These are phyloP conservation scores for Umbilicus rupestris DNA, from an alignment of 164 flowering plant species.

Conservation along the genomic window DNA sequence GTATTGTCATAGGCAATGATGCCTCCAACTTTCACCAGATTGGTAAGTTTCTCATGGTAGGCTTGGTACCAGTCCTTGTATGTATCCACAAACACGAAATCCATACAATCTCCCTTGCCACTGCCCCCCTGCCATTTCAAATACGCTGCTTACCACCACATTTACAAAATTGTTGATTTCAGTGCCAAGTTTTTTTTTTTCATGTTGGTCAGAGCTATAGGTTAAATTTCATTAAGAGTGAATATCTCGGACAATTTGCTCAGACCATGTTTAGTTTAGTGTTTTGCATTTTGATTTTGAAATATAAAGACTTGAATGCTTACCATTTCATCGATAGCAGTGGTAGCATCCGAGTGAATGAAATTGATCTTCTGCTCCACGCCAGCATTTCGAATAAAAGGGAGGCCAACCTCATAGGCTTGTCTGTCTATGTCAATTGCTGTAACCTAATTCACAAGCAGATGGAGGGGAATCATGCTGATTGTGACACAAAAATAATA, in stretches of 20 bases:
- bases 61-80: slow-evolving; percentile 24
- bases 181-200: not conserved
- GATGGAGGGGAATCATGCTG: not conserved
- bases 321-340: slow-evolving; percentile 23
- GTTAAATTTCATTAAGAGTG: not conserved
- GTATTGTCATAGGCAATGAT: slow-evolving; percentile 4
- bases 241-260: not conserved
- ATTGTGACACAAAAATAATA: not conserved
- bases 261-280: too few relatives aligned
- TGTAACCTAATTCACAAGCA: slow-evolving; percentile 17
- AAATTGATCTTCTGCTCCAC: slow-evolving; percentile 36
- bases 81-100: slow-evolving; percentile 33
- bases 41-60: slow-evolving; percentile 28
- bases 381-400: slow-evolving; percentile 27
- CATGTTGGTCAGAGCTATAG: too few relatives aligned
- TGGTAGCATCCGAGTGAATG: slow-evolving; percentile 20
- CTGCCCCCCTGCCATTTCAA: not conserved
- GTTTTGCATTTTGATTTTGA: not conserved
- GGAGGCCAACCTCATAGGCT: slow-evolving; percentile 28
- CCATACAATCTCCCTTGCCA: slow-evolving; percentile 10
- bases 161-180: not conserved
- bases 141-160: not conserved
- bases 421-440: slow-evolving; percentile 26
- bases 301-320: not conserved
- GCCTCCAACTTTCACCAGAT: slow-evolving; percentile 31